A percentile compares a stretch with the other conserved stretches of the same genome.
phyloP scores from a whole-genome alignment of 306 rosid species.

The Medicago truncatula region DNA sequence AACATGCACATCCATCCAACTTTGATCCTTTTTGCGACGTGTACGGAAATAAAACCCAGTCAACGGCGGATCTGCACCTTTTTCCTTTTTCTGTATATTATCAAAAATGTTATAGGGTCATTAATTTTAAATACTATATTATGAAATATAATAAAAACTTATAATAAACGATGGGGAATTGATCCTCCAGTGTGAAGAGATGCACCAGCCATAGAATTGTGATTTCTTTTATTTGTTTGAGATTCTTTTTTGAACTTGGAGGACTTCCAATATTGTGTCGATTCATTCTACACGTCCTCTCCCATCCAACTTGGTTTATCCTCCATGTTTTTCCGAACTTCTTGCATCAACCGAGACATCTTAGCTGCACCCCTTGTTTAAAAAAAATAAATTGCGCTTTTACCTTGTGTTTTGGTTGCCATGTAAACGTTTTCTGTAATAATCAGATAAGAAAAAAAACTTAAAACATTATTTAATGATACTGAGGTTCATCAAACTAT shows the following conservation, averaged over 20 bases:
- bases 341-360: conserved; percentile 37
- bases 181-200: conserved; percentile 33
- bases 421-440: too few species aligned
- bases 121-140: not conserved
- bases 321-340: conserved; percentile 5
- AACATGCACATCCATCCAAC: conserved; percentile 21
- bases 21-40: conserved; percentile 16
- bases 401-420: conserved; percentile 19
- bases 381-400: conserved; percentile 31
- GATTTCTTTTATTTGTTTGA: conserved; percentile 4
- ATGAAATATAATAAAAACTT: too few species aligned
- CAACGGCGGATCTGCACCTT: conserved; percentile 26
- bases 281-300: not conserved
- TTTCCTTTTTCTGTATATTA: conserved; percentile 13
- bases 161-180: conserved; percentile 26
- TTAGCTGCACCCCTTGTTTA: conserved; percentile 36
- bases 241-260: not conserved
- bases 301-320: conserved; percentile 30
- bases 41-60: conserved; percentile 31
- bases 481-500: too few species aligned
- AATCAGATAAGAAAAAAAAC: too few species aligned
- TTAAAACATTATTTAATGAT: too few species aligned
- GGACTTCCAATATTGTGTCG: too few species aligned
- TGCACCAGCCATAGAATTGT: conserved; percentile 17
- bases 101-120: not conserved